Percentiles rank a stretch among this genome's conserved stretches.
Evolutionary conservation across 768 basidiomycete genomes (phyloP).

Genomic region (Tylopilus subfusipes): DNA sequence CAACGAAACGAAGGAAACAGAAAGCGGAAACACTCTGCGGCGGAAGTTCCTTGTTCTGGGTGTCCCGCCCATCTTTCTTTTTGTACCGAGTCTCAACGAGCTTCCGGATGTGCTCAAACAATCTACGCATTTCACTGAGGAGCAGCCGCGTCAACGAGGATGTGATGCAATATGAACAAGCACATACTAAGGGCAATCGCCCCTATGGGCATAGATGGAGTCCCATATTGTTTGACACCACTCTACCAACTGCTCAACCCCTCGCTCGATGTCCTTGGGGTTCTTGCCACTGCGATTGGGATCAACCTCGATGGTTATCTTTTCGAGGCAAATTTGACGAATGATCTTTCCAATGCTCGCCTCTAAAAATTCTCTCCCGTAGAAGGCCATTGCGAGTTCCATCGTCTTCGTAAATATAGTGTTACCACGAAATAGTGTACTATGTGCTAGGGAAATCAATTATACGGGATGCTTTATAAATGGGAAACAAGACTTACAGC

Average conservation of each 20-base stretch:
- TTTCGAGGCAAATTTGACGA: conserved; percentile 66
- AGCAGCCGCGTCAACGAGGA: conserved; percentile 1
- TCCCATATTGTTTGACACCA: conserved; percentile 85
- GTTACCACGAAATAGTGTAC: conserved; percentile 71
- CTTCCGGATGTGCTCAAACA: conserved; percentile 67
- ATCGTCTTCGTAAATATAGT: conserved; percentile 69
- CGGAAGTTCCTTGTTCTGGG: conserved; percentile 53
- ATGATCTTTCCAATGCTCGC: conserved; percentile 71
- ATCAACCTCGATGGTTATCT: conserved; percentile 79
- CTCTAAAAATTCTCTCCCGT: conserved; percentile 78
- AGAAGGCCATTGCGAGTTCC: conserved; percentile 77
- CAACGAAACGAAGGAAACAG: conserved; percentile 85
- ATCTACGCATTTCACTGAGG: conserved; percentile 63
- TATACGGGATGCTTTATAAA: background rate
- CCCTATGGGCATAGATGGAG: conserved; percentile 69
- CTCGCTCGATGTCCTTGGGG: conserved; percentile 60
- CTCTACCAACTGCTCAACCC: conserved; percentile 62
- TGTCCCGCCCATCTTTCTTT: conserved; percentile 38
- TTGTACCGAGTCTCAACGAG: conserved; percentile 68
- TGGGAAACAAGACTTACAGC: conserved; percentile 45
- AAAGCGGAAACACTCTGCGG: conserved; percentile 88
- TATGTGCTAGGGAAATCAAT: conserved; percentile 50
- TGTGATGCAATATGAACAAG: conserved; percentile 2
- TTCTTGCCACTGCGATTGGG: conserved; percentile 62
- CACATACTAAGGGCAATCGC: conserved; percentile 72